These are phyloP conservation scores for Aspergillus incahuasiensis DNA, from an alignment of 495 filamentous ascomycete genomes.

Conservation along the genomic window DNA sequence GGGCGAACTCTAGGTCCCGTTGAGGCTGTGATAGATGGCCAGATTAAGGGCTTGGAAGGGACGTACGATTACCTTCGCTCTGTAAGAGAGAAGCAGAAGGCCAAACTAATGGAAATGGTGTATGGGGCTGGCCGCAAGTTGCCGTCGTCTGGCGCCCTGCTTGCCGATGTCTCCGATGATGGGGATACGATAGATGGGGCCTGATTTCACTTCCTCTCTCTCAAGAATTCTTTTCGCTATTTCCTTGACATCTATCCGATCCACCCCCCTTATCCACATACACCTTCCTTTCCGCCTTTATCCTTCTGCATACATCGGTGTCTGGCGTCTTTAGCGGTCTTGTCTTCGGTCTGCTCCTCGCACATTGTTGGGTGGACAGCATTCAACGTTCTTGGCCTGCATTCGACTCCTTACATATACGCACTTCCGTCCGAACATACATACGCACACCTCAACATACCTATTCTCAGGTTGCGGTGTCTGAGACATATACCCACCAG, in stretches of 20 bases:
- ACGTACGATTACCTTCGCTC: conserved; percentile 69
- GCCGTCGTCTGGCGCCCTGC: conserved; percentile 21
- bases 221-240: neutral
- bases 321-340: conserved; percentile 1
- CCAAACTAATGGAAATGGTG: conserved; percentile 73
- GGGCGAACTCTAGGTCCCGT: conserved; percentile 56
- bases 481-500: neutral
- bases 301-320: neutral
- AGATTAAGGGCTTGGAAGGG: conserved; percentile 74
- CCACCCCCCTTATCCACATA: neutral
- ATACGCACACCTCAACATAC: neutral
- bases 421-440: neutral
- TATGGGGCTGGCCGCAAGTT: conserved; percentile 55
- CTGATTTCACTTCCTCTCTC: neutral
- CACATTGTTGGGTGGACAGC: neutral
- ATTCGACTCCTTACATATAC: conserved; percentile 3
- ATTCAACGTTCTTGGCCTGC: neutral
- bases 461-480: neutral
- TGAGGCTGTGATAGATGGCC: conserved; percentile 63
- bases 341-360: neutral
- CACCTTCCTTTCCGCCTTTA: neutral
- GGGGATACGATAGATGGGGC: conserved; percentile 12
- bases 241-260: neutral
- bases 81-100: conserved; percentile 72
- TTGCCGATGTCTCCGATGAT: conserved; percentile 23